Conservation (phyloP, 768 basidiomycete species). For the Lactarius deliciosus region DNA sequence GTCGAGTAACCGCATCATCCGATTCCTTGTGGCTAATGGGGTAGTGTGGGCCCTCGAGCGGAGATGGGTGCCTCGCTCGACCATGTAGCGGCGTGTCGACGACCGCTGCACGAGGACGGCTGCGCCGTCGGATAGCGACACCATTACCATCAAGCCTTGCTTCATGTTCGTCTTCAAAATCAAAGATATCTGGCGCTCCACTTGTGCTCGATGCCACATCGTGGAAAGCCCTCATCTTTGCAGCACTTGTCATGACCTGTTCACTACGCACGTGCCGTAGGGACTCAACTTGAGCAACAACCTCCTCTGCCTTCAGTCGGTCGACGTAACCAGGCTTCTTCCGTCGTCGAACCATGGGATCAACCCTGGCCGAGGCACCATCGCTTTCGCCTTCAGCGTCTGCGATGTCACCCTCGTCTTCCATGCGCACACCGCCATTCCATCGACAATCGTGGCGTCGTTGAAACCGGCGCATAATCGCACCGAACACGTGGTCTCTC, state of each 20-base stretch:
- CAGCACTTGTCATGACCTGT: slow-evolving; percentile 43
- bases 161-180: slow-evolving; percentile 30
- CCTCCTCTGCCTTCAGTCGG: slow-evolving; percentile 42
- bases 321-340: slow-evolving; percentile 47
- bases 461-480: slow-evolving; percentile 74
- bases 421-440: slow-evolving; percentile 40
- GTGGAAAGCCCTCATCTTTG: slow-evolving; percentile 28
- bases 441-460: slow-evolving; percentile 43
- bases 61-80: slow-evolving; percentile 19
- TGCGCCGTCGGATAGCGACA: slow-evolving; percentile 39
- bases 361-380: slow-evolving; percentile 32
- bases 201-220: slow-evolving; percentile 18
- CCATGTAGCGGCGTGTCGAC: slow-evolving; percentile 20
- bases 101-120: slow-evolving; percentile 41
- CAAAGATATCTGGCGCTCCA: slow-evolving; percentile 22
- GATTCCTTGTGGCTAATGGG: slow-evolving; percentile 39
- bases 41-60: slow-evolving; percentile 25
- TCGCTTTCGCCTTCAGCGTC: slow-evolving; percentile 42
- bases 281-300: slow-evolving; percentile 37
- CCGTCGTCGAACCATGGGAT: slow-evolving; percentile 34
- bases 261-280: slow-evolving; percentile 72
- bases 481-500: slow-evolving; percentile 94
- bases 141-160: slow-evolving; percentile 22
- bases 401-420: slow-evolving; percentile 56
- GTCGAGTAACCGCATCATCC: slow-evolving; percentile 64